Evolutionary conservation across 1,139 yeast species (phyloP), one percentile per base, ranked within the genome.

Genomic region (Yamadazyma buinensis): DNA sequence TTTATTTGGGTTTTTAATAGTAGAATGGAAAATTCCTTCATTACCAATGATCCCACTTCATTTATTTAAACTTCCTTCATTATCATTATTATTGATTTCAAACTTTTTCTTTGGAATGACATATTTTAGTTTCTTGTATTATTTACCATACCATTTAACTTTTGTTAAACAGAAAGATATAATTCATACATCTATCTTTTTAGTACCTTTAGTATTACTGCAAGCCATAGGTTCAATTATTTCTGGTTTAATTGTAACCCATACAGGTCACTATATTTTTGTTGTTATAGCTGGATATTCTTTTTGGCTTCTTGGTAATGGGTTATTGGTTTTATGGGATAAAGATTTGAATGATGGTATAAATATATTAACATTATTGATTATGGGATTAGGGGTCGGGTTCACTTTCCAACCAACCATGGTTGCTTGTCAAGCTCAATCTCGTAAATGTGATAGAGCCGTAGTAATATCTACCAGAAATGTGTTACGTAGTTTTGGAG

Each of bases 31-130:
- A 39, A 32, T 69, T 4, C 70, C 82, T 0, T 58, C 50, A 33
- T 53, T 77, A 19, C 83, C 84, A 9, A 72, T 77, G 74, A 59
- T 77, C 27, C 81, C 81, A n/a, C 52, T 75, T 29, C 47, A 64
- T 24, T 49, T 75, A 25, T 46, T 49, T 28, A 65, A 55, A 34
- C 53, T 49, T 30, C 54, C 60, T 3, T 60, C 72, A 7, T 58
- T 75, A 33, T 57, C 72, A 24, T 44, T 72, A 12, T 51, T 77
- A 31, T 52, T 76, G 19, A 29, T 53, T 1, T 71, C 74, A 33
- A 68, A 69, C 39, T 62, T 76, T 40, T 56, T 76, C 27, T 73
- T 72, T 39, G 82, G 83, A 1, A 61, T 71, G 46, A 61, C 67
- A 0, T 75, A 72, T 52, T 75, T 48, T 39, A 54, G 74, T 24